Base-by-base conservation (phyloP, 768 basidiomycete species). In the Mycena alexandri region DNA sequence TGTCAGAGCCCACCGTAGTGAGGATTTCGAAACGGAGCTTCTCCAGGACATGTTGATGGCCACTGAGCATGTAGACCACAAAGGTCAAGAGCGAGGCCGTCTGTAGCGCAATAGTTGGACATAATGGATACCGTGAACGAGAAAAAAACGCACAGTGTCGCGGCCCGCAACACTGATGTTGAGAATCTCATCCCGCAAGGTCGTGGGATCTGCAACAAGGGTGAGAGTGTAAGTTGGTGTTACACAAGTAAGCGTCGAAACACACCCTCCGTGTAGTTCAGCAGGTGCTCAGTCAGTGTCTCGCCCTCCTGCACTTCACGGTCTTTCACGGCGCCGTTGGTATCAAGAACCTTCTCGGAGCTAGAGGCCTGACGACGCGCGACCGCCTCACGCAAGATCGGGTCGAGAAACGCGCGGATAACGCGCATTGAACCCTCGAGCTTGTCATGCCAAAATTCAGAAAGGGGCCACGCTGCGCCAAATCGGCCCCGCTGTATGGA, bases 1-100 rank as follows among this genome's bases (percentile, higher is more conserved):
- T 73, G 2, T 73, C 75, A 7, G 78, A 72, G 0, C 88, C 88
- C 22, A 89, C 80, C 16, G 77, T 78, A 16, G 75, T 74, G 10
- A 85, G 63, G n/a, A 90, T 79, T 71, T 90, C 89, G 38, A 83
- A 76, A 19, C 86, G 83, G 17, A 90, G 81, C 6, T 80, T 79
- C 5, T 71, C 67, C 0, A 85, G 71, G 9, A 87, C 80, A 10
- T 81, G 70, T 1, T 87, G 89, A 68, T 89, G 80, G 70, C 81
- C 77, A 1, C 88, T 79, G 5, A 90, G 83, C 77, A 85, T 83
- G 74, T 89, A 90, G 10, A 84, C 73, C 5, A 81, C 82, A 71
- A 85, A 88, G 0, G 88, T 88, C 38, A 89, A 77, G 14, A 81
- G 81, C 25, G 80, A 79, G 2, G 88, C 85, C 8, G 84, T 86